phyloP scores from a whole-genome alignment of 352 stramenopile genomes.

The Pythium phragmiticola region DNA sequence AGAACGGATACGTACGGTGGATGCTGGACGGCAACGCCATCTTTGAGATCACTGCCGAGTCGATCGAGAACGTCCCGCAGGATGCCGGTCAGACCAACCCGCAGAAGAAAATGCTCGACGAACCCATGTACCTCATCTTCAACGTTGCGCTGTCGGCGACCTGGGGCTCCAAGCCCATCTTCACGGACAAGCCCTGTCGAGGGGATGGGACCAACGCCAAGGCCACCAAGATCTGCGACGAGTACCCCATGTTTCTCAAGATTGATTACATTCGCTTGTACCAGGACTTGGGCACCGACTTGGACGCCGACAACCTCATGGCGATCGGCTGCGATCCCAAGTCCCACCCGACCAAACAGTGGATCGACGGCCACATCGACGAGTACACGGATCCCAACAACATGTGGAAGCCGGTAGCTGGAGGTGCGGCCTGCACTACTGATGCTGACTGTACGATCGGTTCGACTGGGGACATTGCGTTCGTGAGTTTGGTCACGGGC shows the following conservation, averaged over 20 bases:
- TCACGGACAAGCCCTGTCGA: slow-evolving; percentile 30
- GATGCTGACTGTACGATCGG: slow-evolving; percentile 22
- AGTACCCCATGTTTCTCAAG: slow-evolving; percentile 44
- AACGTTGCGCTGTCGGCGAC: slow-evolving; percentile 33
- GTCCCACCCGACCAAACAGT: slow-evolving; percentile 27
- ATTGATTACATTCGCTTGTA: slow-evolving; percentile 29
- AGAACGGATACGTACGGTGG: slow-evolving; percentile 53
- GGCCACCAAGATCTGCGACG: slow-evolving; percentile 43
- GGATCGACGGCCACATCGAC: slow-evolving; percentile 23
- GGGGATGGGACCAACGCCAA: slow-evolving; percentile 16
- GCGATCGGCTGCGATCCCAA: slow-evolving; percentile 24
- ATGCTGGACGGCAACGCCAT: slow-evolving; percentile 35
- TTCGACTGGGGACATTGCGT: slow-evolving; percentile 1
- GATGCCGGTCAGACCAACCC: slow-evolving; percentile 41
- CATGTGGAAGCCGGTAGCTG: slow-evolving; percentile 1
- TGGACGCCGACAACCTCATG: slow-evolving; percentile 20
- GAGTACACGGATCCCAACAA: slow-evolving; percentile 23
- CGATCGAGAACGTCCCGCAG: slow-evolving; percentile 43
- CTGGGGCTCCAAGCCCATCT: slow-evolving; percentile 44
- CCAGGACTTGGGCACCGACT: slow-evolving; percentile 18
- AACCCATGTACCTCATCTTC: slow-evolving; percentile 40
- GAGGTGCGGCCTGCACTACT: slow-evolving; percentile 12
- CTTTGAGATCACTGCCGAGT: slow-evolving; percentile 50
- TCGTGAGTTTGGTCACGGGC: slow-evolving; percentile 4
- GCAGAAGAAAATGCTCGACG: slow-evolving; percentile 52